Base-by-base conservation (phyloP, 2,329 filamentous ascomycete species). In the Colletotrichum graminicola region DNA sequence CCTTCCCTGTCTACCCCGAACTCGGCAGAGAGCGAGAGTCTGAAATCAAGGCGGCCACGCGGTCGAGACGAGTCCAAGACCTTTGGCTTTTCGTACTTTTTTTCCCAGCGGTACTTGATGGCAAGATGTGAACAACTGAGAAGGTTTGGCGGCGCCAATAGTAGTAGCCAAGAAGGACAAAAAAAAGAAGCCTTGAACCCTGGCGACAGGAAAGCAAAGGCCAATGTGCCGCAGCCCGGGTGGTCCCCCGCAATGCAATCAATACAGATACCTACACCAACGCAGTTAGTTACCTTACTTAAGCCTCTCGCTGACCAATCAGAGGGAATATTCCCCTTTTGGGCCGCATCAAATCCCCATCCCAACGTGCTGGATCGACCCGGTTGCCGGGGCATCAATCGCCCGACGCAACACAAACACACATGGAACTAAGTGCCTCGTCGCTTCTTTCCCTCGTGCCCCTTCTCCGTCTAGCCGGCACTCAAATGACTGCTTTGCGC, bases 381-480 rank as follows among this genome's bases (percentile, higher is more conserved):
- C 66, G 52, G 65, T 70, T 66, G 76, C 76, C 67, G 72, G 73
- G 75, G 73, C 76, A 77, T 66, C 68, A 54, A 75, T 75, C 73
- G 71, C n/a, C 59, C 52, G 65, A 60, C 54, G 61, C 65, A 71
- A 68, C 68, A 71, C 64, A 71, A 68, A 71, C 68, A 71, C 54
- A 49, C 66, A 45, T 29, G 49, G 62, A 66, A 47, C n/a, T 29
- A 2, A 29, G n/a, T 29, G 39, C 56, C 34, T 68, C 61, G 66
- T 52, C 32, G 26, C 54, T 26, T 55, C 52, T 57, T 23, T 56
- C 16, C 47, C 45, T 57, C 39, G 62, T 45, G 6, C 43, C 29
- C 11, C 26, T 36, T 45, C 29, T 41, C 26, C 5, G 32, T 10
- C 43, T 45, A n/a, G 29, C 43, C 41, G 21, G 41, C 43, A 49